Base-by-base conservation (phyloP, 371 early-diverging fungal genomes). In the Mortierella sp. region DNA sequence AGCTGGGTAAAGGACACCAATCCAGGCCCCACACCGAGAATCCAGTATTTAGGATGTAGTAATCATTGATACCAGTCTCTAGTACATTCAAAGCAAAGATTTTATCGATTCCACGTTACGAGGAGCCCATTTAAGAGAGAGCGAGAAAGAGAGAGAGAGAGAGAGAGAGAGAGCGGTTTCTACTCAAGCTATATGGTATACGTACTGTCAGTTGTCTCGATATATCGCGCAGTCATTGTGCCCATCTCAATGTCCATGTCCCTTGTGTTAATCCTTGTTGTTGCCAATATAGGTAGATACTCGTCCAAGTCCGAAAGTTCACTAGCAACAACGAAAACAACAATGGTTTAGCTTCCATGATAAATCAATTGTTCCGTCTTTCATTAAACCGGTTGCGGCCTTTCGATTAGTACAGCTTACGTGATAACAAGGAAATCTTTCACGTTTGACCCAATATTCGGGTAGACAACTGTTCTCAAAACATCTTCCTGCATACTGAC, bases 21-120 rank as follows among this genome's bases (percentile, higher is more conserved):
- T 75, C 75, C 61, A 75, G 10, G 9, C 72, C 68, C 75, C 75
- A 75, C 10, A 80, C 69, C 5, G 75, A 75, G 40, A 80, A 43
- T 62, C 81, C 81, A 18, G 76, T 62, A 18, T 75, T 80, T 20
- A 75, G 24, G 22, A 80, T 24, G 30, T 79, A 79, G 20, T 49
- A 66, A 30, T 79, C 79, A 45, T 74, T 74, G 60, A 67, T 58
- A 3, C 71, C 68, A 10, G 70, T 35, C 24, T 64, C 79, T 79
- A 60, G 8, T 5, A 20, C 20, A n/a, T 32, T 26, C 14, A 11
- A 66, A 18, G 49, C 62, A 9, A 30, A 45, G 5, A 14, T 28
- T 9, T n/a, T 18, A 49, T 20, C 18, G n/a, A 51, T 43, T 43
- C 16, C 55, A 8, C 10, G 28, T 24, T 54, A n/a, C 3, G 28